A percentile compares a stretch with the other conserved stretches of the same genome.
Conservation (phyloP, 768 basidiomycete species). For the Kwoniella bestiolae region DNA sequence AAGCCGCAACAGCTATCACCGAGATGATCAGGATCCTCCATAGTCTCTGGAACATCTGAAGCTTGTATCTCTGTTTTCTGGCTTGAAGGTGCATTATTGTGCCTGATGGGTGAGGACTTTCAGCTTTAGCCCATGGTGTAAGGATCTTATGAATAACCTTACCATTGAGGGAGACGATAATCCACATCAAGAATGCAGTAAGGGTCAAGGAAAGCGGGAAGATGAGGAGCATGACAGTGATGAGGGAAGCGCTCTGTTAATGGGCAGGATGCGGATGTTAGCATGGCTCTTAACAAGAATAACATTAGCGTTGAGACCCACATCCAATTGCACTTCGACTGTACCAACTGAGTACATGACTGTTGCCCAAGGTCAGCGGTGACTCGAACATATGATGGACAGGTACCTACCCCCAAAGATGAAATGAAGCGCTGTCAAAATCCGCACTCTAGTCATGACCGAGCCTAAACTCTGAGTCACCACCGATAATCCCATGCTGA, state of each 20-base stretch:
- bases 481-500: constrained; percentile 88
- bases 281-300: no score
- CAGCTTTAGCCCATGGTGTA: background rate
- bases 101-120: constrained; percentile 60
- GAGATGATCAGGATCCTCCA: constrained; percentile 82
- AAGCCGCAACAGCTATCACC: constrained; percentile 78
- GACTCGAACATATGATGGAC: background rate
- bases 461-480: constrained; percentile 83
- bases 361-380: constrained; percentile 45
- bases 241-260: constrained; percentile 70
- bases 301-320: constrained; percentile 19
- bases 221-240: constrained; percentile 84
- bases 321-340: constrained; percentile 88
- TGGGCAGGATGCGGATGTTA: background rate
- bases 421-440: constrained; percentile 83
- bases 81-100: constrained; percentile 84
- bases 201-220: constrained; percentile 92
- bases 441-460: constrained; percentile 81
- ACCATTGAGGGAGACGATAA: constrained; percentile 88
- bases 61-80: constrained; percentile 83
- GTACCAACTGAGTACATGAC: constrained; percentile 93
- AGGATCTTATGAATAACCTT: constrained; percentile 30
- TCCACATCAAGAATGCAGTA: constrained; percentile 96
- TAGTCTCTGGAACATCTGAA: constrained; percentile 83
- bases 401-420: constrained; percentile 80